Evolutionary conservation across 139 green algal genomes (phyloP).

Genomic region (Pleodorina starrii): DNA sequence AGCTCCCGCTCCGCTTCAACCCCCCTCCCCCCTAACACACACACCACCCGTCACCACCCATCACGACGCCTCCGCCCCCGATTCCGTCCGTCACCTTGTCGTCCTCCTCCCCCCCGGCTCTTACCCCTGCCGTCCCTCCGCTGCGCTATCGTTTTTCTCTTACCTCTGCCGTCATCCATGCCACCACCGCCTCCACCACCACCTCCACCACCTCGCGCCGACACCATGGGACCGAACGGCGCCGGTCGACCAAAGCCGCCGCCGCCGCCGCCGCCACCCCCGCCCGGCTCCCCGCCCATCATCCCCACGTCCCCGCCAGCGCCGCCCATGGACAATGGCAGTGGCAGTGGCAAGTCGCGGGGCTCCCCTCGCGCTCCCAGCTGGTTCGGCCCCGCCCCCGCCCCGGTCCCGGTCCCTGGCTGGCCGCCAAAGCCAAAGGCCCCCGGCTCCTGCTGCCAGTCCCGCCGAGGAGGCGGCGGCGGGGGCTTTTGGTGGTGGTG

Average conservation of each 20-base stretch:
- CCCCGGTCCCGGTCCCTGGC: background rate
- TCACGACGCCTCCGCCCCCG: too few species aligned
- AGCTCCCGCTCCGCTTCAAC: too few species aligned
- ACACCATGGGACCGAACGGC: conserved; percentile 12
- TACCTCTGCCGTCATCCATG: background rate
- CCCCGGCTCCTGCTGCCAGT: background rate
- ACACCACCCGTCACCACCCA: too few species aligned
- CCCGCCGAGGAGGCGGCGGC: background rate
- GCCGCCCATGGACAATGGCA: too few species aligned
- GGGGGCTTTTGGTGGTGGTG: too few species aligned
- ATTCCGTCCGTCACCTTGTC: background rate
- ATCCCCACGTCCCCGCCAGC: background rate
- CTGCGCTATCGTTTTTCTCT: background rate
- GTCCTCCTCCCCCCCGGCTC: too few species aligned
- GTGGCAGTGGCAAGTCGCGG: too few species aligned
- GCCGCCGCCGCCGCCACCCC: background rate
- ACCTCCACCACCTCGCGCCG: background rate
- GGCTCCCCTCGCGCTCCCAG: background rate
- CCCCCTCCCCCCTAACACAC: too few species aligned
- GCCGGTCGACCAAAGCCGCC: background rate
- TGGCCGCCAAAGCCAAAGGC: background rate
- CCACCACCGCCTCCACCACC: conserved; percentile 1
- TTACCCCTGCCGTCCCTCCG: background rate
- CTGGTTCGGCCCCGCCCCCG: background rate
- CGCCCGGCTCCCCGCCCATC: background rate